Percentiles rank a stretch among this genome's conserved stretches.
These are phyloP conservation scores for Heteromeles arbutifolia DNA, from an alignment of 306 rosid genomes.

Conservation along the genomic window DNA sequence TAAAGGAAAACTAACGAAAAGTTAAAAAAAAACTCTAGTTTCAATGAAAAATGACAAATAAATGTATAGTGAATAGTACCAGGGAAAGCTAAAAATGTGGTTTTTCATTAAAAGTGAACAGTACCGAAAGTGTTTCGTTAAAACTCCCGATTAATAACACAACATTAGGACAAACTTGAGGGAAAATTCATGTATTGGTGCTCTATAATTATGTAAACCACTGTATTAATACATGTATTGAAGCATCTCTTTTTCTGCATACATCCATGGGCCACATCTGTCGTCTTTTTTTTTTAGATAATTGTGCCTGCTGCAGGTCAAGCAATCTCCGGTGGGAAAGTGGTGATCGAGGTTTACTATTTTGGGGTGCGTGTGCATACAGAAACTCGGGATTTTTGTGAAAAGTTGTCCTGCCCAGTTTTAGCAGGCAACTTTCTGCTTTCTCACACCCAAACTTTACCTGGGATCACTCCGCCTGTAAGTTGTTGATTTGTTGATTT, in stretches of 20 bases:
- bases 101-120: too few species aligned
- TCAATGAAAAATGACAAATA: too few species aligned
- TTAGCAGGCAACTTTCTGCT: slow-evolving; percentile 49
- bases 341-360: slow-evolving; percentile 59
- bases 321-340: slow-evolving; percentile 48
- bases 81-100: too few species aligned
- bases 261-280: not conserved
- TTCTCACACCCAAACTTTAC: slow-evolving; percentile 70
- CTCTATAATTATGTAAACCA: not conserved
- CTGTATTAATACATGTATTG: not conserved
- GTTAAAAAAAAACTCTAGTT: too few species aligned
- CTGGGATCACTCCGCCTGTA: slow-evolving; percentile 70
- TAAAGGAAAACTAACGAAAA: too few species aligned
- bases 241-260: not conserved
- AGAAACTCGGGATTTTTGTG: slow-evolving; percentile 51
- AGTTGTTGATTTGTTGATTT: slow-evolving; percentile 18
- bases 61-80: too few species aligned
- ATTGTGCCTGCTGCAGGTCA: slow-evolving; percentile 32
- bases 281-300: not conserved
- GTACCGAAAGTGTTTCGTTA: too few species aligned
- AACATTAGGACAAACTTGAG: not conserved
- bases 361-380: slow-evolving; percentile 62
- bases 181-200: not conserved
- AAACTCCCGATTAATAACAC: too few species aligned
- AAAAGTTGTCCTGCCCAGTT: slow-evolving; percentile 58